Evolutionary conservation across 768 basidiomycete genomes (phyloP), one percentile per base, ranked within the genome.

Genomic region (Clitopilus hobsonii): DNA sequence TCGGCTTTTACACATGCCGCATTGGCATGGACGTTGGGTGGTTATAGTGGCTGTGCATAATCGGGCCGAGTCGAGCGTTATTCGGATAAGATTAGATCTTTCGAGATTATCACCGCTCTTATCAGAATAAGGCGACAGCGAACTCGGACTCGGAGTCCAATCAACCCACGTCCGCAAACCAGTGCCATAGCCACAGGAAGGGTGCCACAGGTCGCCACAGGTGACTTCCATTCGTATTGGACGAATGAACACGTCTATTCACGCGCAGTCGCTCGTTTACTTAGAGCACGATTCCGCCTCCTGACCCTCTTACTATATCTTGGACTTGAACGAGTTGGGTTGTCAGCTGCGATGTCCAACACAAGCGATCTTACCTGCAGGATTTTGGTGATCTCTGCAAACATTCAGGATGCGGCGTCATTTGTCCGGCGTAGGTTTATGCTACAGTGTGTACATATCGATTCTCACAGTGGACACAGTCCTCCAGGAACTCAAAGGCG

Each of bases 361-460:
- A 10, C 41, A 20, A 45, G 14, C 8, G 41, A 45, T 11, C 11
- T 20, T 3, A 18, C 69, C 2, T 74, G 69, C 55, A 67, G 72
- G 20, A 73, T 74, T 20, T 64, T 74, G 13, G 61, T 63, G 38
- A 54, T 74, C 6, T 67, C 69, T 6, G 53, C 72, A 1, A 64
- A 68, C 3, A 51, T 69, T 25, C 55, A 64, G 8, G 60, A 63
- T 38, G 71, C 71, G 6, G 54, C 66, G 30, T 30, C 54, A 13
- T 61, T 73, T 57, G 63, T 73, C 51, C 53, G 65, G 52, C 67
- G 71, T 71, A 62, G 48, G 67, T 64, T 53, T 45, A 6, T 36
- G 29, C 29, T 30, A 6, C 14, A 14, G 6, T 18, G 8, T 20
- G 8, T 41, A 41, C 5, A 41, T 41, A 18, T 41, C n/a, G 11